phyloP scores from a whole-genome alignment of 2,329 filamentous ascomycete species.

The Aspergillus candidus region DNA sequence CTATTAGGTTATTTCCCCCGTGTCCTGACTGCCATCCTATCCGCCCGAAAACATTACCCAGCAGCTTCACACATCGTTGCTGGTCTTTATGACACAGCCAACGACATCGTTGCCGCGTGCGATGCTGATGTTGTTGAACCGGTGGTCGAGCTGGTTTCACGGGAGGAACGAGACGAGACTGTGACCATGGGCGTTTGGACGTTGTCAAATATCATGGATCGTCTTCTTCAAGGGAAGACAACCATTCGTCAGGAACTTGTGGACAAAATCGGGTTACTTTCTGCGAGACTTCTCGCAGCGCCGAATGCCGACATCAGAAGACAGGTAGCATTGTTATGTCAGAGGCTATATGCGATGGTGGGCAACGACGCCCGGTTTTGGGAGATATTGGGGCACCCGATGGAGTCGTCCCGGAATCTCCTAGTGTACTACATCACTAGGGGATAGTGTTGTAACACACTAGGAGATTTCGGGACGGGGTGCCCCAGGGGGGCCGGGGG shows the following conservation, averaged over 20 bases:
- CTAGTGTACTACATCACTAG: conserved; percentile 32
- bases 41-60: conserved; percentile 33
- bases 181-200: conserved; percentile 32
- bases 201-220: conserved; percentile 22
- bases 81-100: conserved; percentile 34
- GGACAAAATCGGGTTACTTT: conserved; percentile 29
- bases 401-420: conserved; percentile 29
- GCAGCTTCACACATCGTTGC: conserved; percentile 36
- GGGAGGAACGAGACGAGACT: conserved; percentile 24
- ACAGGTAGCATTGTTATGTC: conserved; percentile 32
- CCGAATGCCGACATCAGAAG: conserved; percentile 34
- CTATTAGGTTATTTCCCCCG: conserved; percentile 32
- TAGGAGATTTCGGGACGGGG: too few relatives aligned
- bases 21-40: conserved; percentile 32
- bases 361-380: conserved; percentile 23
- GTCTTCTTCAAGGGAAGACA: conserved; percentile 17
- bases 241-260: conserved; percentile 13
- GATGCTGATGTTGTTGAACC: conserved; percentile 12
- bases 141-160: background rate
- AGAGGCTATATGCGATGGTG: conserved; percentile 23
- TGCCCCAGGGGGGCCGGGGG: too few relatives aligned
- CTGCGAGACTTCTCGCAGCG: conserved; percentile 26
- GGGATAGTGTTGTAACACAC: background rate
- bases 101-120: conserved; percentile 29
- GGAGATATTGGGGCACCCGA: conserved; percentile 25